These are phyloP conservation scores for Scutellaria baicalensis DNA, from an alignment of 257 asterid species.

Conservation along the genomic window DNA sequence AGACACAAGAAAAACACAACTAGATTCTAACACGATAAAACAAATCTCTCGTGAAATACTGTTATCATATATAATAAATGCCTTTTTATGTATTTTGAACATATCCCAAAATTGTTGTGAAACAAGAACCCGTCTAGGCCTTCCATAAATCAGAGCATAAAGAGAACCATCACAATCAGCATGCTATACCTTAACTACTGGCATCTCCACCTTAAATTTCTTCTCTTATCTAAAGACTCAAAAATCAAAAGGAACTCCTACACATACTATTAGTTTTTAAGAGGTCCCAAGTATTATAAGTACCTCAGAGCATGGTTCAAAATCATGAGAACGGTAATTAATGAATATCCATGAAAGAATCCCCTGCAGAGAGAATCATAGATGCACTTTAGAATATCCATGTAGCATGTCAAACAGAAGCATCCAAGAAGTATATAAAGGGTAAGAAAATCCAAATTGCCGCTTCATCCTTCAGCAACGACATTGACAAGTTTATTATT, in stretches of 20 bases:
- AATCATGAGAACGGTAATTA: slow-evolving; percentile 87
- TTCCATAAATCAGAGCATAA: not conserved
- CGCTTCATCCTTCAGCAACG: slow-evolving; percentile 5
- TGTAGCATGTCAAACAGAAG: not conserved
- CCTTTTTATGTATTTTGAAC: too few relatives aligned
- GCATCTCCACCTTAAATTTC: not conserved
- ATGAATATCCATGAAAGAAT: slow-evolving; percentile 89
- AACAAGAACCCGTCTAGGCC: not conserved
- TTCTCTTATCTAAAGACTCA: not conserved
- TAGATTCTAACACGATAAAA: too few relatives aligned
- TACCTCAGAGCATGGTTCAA: slow-evolving; percentile 95
- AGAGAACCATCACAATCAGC: not conserved
- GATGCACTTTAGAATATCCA: slow-evolving; percentile 7
- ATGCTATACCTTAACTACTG: not conserved
- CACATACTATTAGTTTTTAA: not conserved
- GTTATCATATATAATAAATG: too few relatives aligned
- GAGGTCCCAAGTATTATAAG: not conserved
- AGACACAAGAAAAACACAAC: too few relatives aligned
- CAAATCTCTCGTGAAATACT: too few relatives aligned
- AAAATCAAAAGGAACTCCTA: not conserved
- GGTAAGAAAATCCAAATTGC: not conserved
- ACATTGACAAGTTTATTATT: not conserved
- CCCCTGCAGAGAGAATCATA: slow-evolving; percentile 50
- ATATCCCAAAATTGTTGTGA: not conserved
- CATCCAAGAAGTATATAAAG: not conserved